A percentile compares a stretch with the other conserved stretches of the same genome.
phyloP scores from a whole-genome alignment of 495 filamentous ascomycete genomes.

The Podospora fimiseda region DNA sequence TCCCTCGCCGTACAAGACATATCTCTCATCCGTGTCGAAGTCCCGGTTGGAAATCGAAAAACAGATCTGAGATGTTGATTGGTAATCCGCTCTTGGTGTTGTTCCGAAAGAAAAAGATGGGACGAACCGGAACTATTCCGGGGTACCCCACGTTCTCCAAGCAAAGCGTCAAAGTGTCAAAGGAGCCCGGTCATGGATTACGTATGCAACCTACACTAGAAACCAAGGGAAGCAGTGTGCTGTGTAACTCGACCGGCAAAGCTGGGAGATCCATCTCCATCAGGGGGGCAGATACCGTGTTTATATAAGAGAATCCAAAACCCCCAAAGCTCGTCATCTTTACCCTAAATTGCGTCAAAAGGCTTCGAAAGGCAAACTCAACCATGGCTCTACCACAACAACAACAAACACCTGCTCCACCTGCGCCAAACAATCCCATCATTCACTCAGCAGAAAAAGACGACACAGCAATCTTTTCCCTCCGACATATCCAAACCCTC shows the following conservation, averaged over 20 bases:
- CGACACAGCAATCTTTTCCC: slow-evolving; percentile 13
- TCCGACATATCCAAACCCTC: slow-evolving; percentile 13
- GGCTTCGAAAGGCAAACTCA: not conserved
- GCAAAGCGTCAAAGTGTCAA: too few species aligned
- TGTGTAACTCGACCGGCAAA: not conserved
- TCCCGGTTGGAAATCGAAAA: too few species aligned
- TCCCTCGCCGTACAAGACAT: too few species aligned
- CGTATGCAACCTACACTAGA: not conserved
- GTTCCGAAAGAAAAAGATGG: not conserved
- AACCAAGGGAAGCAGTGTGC: not conserved
- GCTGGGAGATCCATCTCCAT: not conserved
- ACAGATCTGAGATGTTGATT: not conserved
- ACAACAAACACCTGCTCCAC: not conserved
- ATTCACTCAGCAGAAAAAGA: slow-evolving; percentile 2
- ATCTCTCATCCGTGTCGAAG: too few species aligned
- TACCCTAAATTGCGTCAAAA: slow-evolving; percentile 1
- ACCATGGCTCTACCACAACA: too few species aligned
- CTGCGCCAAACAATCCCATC: too few species aligned
- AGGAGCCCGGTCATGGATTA: not conserved
- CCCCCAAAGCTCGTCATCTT: not conserved
- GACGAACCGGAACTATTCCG: not conserved
- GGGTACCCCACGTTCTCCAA: not conserved
- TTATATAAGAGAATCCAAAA: not conserved
- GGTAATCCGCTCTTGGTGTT: not conserved
- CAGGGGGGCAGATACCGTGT: not conserved